Conservation (phyloP, 176 grass and related monocot genomes). For the Avena sativa region DNA sequence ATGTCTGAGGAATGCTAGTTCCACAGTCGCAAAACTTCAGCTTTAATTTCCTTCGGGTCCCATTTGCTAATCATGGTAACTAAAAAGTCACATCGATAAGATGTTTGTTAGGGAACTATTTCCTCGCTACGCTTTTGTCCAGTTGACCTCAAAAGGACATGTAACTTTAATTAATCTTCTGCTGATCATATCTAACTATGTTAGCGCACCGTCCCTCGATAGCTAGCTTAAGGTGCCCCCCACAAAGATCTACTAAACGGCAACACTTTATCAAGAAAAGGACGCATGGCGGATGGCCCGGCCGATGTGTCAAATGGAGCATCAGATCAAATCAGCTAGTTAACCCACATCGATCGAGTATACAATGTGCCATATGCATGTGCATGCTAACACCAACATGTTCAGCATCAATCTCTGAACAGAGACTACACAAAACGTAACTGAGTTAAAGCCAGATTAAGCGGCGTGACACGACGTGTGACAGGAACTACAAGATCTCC, state of each 20-base stretch:
- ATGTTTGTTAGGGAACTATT: neutral
- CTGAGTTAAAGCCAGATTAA: neutral
- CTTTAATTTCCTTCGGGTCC: neutral
- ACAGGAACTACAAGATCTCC: neutral
- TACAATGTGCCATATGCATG: neutral
- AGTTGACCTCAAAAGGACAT: neutral
- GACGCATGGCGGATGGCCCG: neutral
- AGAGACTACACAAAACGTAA: neutral
- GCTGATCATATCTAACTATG: neutral
- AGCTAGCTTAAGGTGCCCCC: neutral
- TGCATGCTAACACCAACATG: neutral
- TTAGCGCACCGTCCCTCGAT: neutral
- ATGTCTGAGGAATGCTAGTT: neutral
- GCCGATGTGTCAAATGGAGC: neutral
- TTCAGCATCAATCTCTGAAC: too few relatives aligned
- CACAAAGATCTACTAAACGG: neutral
- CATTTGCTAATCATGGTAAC: neutral
- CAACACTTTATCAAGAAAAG: constrained; percentile 8
- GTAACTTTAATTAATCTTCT: neutral
- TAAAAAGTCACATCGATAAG: constrained; percentile 2
- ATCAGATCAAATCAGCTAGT: neutral
- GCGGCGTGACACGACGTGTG: neutral
- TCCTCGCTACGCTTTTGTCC: neutral
- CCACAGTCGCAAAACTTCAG: neutral
- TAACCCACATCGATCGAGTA: neutral